Conservation (phyloP, 768 basidiomycete species). For the Tephrocybe sp. region DNA sequence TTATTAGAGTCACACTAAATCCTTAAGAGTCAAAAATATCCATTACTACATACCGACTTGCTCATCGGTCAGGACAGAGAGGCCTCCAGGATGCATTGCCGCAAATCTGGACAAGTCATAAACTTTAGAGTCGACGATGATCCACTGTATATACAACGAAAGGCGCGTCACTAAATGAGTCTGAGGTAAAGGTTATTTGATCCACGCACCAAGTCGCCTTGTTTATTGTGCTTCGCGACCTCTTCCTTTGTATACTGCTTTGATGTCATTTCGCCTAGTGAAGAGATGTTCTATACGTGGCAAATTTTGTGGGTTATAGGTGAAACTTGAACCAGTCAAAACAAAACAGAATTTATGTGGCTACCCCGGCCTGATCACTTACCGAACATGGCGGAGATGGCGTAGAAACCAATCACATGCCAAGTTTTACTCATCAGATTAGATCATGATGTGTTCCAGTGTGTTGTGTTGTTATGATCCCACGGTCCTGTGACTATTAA, state of each 20-base stretch:
- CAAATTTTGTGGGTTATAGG: background rate
- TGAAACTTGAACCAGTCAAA: background rate
- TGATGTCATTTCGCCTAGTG: slow-evolving; percentile 20
- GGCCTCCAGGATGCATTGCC: slow-evolving; percentile 80
- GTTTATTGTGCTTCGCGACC: slow-evolving; percentile 21
- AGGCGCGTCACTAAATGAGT: background rate
- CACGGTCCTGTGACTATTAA: too few relatives aligned
- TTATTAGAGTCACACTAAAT: too few relatives aligned
- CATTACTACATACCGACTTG: slow-evolving; percentile 58
- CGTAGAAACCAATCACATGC: slow-evolving; percentile 4
- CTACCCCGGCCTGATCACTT: slow-evolving; percentile 1
- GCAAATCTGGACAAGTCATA: slow-evolving; percentile 82
- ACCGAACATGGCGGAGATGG: background rate
- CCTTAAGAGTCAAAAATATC: too few relatives aligned
- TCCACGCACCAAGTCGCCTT: slow-evolving; percentile 3
- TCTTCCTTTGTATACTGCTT: slow-evolving; percentile 37
- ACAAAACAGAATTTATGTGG: background rate
- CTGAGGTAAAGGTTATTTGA: slow-evolving; percentile 49
- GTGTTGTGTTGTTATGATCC: too few relatives aligned
- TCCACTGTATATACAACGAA: slow-evolving; percentile 75
- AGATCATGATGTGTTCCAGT: too few relatives aligned
- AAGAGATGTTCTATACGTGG: too few relatives aligned
- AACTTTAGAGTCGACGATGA: slow-evolving; percentile 61
- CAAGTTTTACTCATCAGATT: slow-evolving; percentile 2
- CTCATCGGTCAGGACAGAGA: slow-evolving; percentile 69